A percentile compares a stretch with the other conserved stretches of the same genome.
Conservation (phyloP, 306 rosid genomes). For the Dalbergia cultrata region DNA sequence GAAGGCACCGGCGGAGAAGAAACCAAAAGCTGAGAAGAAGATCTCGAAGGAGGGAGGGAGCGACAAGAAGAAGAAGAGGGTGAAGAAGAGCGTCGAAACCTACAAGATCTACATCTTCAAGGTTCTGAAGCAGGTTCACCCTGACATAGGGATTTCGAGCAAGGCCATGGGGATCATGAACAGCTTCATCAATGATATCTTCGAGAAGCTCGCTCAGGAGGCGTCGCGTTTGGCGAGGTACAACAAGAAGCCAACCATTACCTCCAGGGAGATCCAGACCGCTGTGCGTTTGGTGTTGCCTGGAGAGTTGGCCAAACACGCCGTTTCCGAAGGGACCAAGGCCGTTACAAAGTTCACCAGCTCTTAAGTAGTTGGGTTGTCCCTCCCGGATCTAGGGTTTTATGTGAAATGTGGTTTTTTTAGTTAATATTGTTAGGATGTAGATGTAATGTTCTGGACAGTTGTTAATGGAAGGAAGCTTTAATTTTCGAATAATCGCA, state of each 20-base stretch:
- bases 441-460: slow-evolving; percentile 35
- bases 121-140: slow-evolving; percentile 82
- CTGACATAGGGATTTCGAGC: slow-evolving; percentile 81
- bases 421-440: neutral
- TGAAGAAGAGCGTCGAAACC: slow-evolving; percentile 73
- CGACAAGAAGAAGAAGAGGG: slow-evolving; percentile 75
- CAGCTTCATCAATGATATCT: slow-evolving; percentile 79
- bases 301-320: slow-evolving; percentile 84
- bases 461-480: slow-evolving; percentile 34
- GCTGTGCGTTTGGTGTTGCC: slow-evolving; percentile 80
- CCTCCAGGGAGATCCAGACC: slow-evolving; percentile 79
- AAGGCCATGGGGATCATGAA: slow-evolving; percentile 93
- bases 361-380: slow-evolving; percentile 40
- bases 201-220: slow-evolving; percentile 86
- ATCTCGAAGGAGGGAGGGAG: slow-evolving; percentile 71
- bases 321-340: slow-evolving; percentile 84
- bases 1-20: slow-evolving; percentile 72
- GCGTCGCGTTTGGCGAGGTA: slow-evolving; percentile 70
- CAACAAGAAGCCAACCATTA: slow-evolving; percentile 81
- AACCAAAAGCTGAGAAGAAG: slow-evolving; percentile 81
- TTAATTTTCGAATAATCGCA: neutral
- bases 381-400: slow-evolving; percentile 40
- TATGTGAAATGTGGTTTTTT: neutral
- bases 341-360: slow-evolving; percentile 84
- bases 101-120: slow-evolving; percentile 89